A percentile compares a stretch with the other conserved stretches of the same genome.
phyloP scores from a whole-genome alignment of 768 basidiomycete genomes.

The Boletus coccyginus region DNA sequence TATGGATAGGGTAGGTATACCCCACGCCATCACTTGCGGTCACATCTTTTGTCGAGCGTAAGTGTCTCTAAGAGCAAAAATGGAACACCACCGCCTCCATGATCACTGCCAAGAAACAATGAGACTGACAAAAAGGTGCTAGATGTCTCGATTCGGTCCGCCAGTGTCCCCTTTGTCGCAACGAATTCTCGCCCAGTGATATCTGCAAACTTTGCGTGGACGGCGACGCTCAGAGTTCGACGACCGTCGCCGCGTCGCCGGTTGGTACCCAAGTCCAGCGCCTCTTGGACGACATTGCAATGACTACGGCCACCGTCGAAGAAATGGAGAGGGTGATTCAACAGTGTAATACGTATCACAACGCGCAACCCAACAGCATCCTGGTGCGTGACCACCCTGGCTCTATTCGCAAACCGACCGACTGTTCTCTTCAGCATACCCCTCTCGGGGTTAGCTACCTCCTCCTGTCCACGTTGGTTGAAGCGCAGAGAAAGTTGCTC shows the following conservation, averaged over 20 bases:
- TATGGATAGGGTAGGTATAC: neutral
- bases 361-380: neutral
- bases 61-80: too few species aligned
- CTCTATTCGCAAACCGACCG: neutral
- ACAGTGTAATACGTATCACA: neutral
- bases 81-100: neutral
- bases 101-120: neutral
- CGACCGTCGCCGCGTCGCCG: neutral
- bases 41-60: conserved; percentile 11
- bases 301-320: neutral
- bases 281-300: neutral
- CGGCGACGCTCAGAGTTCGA: neutral
- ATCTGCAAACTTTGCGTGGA: conserved; percentile 5
- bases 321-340: conserved; percentile 7
- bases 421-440: neutral
- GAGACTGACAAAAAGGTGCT: neutral
- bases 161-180: conserved; percentile 13
- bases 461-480: neutral
- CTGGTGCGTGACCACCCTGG: neutral
- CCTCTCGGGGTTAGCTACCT: neutral
- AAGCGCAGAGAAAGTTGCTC: neutral
- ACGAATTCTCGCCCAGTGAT: neutral
- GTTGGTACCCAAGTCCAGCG: neutral
- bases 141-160: conserved; percentile 10
- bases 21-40: conserved; percentile 10